Evolutionary conservation across 2,329 filamentous ascomycete species (phyloP), one percentile per base, ranked within the genome.

Genomic region (Aspergillus sp.): DNA sequence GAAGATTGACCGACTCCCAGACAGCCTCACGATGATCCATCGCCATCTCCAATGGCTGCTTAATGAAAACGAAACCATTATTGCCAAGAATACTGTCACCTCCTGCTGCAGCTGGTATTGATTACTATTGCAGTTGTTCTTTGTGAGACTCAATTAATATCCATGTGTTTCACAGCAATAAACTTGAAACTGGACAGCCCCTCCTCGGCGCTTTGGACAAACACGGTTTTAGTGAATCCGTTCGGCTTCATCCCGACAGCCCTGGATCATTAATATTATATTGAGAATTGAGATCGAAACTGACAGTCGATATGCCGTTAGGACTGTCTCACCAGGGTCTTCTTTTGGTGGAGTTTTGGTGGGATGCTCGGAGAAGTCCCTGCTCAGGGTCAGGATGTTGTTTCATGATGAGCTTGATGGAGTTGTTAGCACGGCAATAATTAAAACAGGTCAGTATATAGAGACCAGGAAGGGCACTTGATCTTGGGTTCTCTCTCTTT

Each of bases 61-160:
- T 51, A 56, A 54, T 56, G 52, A 54, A 56, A 45, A 36, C 55
- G 52, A 56, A 56, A 54, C 53, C 46, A 37, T 34, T 38, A 41
- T 43, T 44, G 47, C 53, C 51, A 47, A 50, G 40, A 44, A 46
- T 45, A 40, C 44, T 42, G 30, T 19, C 32, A 41, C 41, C 33
- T 37, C 42, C 42, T 42, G 44, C 27, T 27, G 26, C 26, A 19
- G 26, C 5, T 38, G 27, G n/a, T 38, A 7, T 12, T 29, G 7
- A 29, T 38, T 29, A 29, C 47, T 46, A 48, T 46, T 39, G 19
- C 34, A 44, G 33, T 41, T 35, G 31, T 27, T 26, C 11, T 19
- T 19, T 19, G 19, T 19, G 19, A 19, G 19, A 19, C 19, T 19
- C 19, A 19, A 19, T 38, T 29, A 38, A 29, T 38, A 10, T 38